A percentile compares a stretch with the other conserved stretches of the same genome.
phyloP scores from a whole-genome alignment of 805 yeast species.

The Metschnikowia continentalis region DNA sequence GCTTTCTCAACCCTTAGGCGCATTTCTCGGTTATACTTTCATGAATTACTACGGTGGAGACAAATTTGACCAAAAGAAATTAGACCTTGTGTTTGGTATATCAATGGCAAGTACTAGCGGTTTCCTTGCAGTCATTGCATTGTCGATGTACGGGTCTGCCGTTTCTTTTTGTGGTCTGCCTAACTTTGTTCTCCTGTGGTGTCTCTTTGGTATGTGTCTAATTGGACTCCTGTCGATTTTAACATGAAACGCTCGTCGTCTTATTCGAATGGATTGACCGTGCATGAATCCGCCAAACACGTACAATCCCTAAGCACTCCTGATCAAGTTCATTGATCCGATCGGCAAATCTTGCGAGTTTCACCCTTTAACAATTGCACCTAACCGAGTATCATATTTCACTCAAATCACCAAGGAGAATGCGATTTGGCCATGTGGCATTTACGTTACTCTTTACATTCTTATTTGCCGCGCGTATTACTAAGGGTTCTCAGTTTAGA shows the following conservation, averaged over 20 bases:
- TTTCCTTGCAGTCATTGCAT: conserved; percentile 71
- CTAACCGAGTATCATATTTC: not conserved
- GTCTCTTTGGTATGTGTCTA: conserved; percentile 53
- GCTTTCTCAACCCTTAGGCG: conserved; percentile 86
- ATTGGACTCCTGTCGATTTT: conserved; percentile 46
- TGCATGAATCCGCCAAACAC: not conserved
- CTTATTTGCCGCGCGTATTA: not conserved
- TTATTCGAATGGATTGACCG: not conserved
- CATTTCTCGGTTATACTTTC: conserved; percentile 59
- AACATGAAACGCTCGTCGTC: not conserved
- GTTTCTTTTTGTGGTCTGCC: conserved; percentile 66
- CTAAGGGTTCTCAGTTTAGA: not conserved
- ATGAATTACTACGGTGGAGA: conserved; percentile 27
- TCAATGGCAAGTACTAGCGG: conserved; percentile 78
- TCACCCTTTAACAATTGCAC: not conserved
- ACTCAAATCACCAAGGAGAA: not conserved
- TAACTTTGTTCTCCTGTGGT: conserved; percentile 54
- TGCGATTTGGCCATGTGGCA: not conserved
- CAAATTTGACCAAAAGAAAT: conserved; percentile 23
- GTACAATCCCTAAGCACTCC: not conserved
- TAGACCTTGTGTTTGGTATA: conserved; percentile 49
- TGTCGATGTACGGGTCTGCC: conserved; percentile 84
- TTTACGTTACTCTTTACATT: not conserved
- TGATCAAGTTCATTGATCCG: not conserved
- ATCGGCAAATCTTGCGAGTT: not conserved